Conservation (phyloP, 306 rosid species). For the Quercus agrifolia region DNA sequence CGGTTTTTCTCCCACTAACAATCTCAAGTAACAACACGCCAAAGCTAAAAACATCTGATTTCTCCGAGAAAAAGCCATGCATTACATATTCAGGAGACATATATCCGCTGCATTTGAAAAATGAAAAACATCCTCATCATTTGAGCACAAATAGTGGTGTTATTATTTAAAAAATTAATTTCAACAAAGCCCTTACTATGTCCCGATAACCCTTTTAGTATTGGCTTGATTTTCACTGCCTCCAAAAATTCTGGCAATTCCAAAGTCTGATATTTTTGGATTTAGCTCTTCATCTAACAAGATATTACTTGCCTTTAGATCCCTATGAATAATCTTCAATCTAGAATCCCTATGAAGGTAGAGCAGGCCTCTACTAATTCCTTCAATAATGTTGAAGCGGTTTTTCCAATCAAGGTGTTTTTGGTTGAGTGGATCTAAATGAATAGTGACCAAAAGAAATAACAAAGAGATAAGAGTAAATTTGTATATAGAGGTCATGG, state of each 20-base stretch:
- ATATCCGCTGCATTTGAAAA: slow-evolving; percentile 24
- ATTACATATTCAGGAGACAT: slow-evolving; percentile 40
- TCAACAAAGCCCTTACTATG: slow-evolving; percentile 24
- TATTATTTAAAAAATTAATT: no score
- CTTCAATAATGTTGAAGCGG: slow-evolving; percentile 32
- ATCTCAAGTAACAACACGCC: slow-evolving; percentile 35
- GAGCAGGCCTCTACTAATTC: slow-evolving; percentile 26
- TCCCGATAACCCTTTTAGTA: slow-evolving; percentile 36
- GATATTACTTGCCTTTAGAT: slow-evolving; percentile 34
- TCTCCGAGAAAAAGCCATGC: slow-evolving; percentile 33
- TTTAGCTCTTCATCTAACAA: slow-evolving; percentile 29
- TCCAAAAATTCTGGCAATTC: slow-evolving; percentile 32
- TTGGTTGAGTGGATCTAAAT: neutral
- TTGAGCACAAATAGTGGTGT: neutral
- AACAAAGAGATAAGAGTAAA: neutral
- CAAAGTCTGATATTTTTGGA: slow-evolving; percentile 38
- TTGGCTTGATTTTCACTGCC: slow-evolving; percentile 20
- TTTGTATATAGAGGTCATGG: no score
- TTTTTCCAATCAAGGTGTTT: slow-evolving; percentile 20
- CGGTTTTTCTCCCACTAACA: slow-evolving; percentile 32
- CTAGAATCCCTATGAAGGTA: slow-evolving; percentile 41
- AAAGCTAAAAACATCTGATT: slow-evolving; percentile 34
- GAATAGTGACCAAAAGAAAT: neutral
- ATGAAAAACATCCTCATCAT: neutral
- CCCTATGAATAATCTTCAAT: slow-evolving; percentile 37